Percentiles rank a stretch among this genome's conserved stretches.
Conservation (phyloP, 768 basidiomycete genomes). For the Tulasnella sp. region DNA sequence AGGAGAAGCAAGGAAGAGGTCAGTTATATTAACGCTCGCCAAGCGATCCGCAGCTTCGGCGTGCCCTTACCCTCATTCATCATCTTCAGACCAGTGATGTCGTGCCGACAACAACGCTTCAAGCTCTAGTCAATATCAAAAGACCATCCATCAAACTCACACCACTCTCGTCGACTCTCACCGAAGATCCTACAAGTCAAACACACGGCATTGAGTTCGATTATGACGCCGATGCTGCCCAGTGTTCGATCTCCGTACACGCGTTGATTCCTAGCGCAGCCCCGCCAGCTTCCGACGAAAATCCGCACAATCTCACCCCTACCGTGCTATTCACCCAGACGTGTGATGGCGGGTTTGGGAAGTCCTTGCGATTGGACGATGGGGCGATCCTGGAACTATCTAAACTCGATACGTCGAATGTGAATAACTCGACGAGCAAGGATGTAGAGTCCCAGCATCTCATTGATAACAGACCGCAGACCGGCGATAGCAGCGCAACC, state of each 20-base stretch:
- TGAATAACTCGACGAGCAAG: background rate
- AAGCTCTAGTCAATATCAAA: constrained; percentile 90
- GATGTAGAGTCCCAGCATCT: no score
- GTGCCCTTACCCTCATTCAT: constrained; percentile 28
- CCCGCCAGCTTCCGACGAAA: constrained; percentile 43
- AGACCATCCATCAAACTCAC: constrained; percentile 74
- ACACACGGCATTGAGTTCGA: constrained; percentile 71
- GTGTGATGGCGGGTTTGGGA: constrained; percentile 76
- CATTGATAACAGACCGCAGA: no score
- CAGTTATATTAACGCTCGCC: background rate
- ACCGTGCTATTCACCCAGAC: constrained; percentile 35
- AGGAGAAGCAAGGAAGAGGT: constrained; percentile 69
- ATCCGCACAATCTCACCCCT: constrained; percentile 42
- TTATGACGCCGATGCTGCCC: constrained; percentile 84
- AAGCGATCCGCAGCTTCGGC: no score
- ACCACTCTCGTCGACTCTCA: constrained; percentile 35
- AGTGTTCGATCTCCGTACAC: constrained; percentile 68
- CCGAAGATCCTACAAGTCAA: constrained; percentile 26
- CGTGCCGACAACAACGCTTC: constrained; percentile 77
- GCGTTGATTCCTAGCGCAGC: constrained; percentile 44
- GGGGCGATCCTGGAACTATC: constrained; percentile 65
- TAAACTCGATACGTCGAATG: constrained; percentile 3
- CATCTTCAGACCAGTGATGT: background rate
- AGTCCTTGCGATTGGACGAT: constrained; percentile 51
- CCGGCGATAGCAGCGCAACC: background rate